A percentile compares a stretch with the other conserved stretches of the same genome.
Evolutionary conservation across 495 filamentous ascomycete species (phyloP).

Genomic region (Tuber microsphaerosporum): DNA sequence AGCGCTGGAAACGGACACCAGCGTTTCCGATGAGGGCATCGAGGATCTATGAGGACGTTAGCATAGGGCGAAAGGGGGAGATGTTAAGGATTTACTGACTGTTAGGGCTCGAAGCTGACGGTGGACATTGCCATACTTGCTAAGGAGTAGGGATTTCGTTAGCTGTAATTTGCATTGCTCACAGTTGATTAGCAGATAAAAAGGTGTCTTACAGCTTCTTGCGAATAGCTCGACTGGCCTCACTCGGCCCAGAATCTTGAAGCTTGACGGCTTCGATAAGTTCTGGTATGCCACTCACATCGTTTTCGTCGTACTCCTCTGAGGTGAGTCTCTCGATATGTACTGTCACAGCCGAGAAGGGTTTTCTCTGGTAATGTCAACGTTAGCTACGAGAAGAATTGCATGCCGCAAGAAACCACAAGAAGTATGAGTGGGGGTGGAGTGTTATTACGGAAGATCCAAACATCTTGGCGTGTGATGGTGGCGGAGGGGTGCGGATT

Average conservation of each 20-base stretch:
- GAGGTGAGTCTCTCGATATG: conserved; percentile 84
- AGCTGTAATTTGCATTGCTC: not conserved
- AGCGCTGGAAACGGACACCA: conserved; percentile 75
- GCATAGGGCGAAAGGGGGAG: conserved; percentile 6
- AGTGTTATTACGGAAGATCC: conserved; percentile 31
- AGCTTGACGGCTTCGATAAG: conserved; percentile 89
- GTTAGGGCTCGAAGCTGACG: conserved; percentile 83
- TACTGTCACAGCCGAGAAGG: conserved; percentile 90
- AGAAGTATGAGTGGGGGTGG: not conserved
- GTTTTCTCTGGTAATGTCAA: conserved; percentile 61
- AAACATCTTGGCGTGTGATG: conserved; percentile 21
- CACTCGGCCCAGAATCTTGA: conserved; percentile 76
- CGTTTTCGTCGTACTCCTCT: conserved; percentile 82
- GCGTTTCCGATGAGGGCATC: conserved; percentile 90
- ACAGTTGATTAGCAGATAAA: not conserved
- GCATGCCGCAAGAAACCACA: not conserved
- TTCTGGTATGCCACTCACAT: conserved; percentile 84
- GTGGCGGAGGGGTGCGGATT: not conserved
- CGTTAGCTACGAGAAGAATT: not conserved
- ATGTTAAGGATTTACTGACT: conserved; percentile 44
- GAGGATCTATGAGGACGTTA: conserved; percentile 45
- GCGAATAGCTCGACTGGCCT: conserved; percentile 83
- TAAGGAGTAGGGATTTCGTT: conserved; percentile 37
- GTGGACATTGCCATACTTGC: conserved; percentile 90
- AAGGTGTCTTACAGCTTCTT: conserved; percentile 73